A percentile compares a stretch with the other conserved stretches of the same genome.
Conservation (phyloP, 2,329 filamentous ascomycete genomes). For the Lojkania enalia region DNA sequence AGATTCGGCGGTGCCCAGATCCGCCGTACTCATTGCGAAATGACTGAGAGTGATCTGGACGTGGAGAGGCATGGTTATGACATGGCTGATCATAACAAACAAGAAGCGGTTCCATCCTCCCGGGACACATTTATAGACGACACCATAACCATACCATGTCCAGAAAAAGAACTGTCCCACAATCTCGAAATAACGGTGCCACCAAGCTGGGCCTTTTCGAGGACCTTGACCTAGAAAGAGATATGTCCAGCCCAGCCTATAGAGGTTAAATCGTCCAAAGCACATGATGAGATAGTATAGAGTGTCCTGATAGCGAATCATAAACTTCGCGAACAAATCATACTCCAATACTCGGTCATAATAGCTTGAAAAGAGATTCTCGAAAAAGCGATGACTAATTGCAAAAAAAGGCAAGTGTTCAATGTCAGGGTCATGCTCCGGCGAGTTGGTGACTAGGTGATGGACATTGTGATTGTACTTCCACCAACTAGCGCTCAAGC, state of each 20-base stretch:
- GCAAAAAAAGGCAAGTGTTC: constrained; percentile 73
- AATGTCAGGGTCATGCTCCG: constrained; percentile 95
- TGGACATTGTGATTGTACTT: constrained; percentile 96
- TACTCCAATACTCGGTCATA: constrained; percentile 68
- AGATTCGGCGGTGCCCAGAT: constrained; percentile 66
- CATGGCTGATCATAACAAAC: constrained; percentile 67
- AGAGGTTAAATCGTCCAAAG: constrained; percentile 73
- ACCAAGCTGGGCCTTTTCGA: constrained; percentile 65
- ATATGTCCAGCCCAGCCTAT: constrained; percentile 68
- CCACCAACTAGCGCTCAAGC: constrained; percentile 94
- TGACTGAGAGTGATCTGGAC: constrained; percentile 73
- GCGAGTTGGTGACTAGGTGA: constrained; percentile 92
- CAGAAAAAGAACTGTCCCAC: constrained; percentile 66
- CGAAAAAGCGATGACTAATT: constrained; percentile 67
- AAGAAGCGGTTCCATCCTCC: constrained; percentile 60
- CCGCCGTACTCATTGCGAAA: constrained; percentile 71
- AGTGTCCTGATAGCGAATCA: constrained; percentile 65
- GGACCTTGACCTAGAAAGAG: constrained; percentile 60
- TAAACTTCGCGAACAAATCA: constrained; percentile 62
- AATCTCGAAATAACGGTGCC: constrained; percentile 70
- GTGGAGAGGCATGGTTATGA: constrained; percentile 69
- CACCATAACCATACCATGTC: constrained; percentile 69
- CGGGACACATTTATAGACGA: constrained; percentile 64
- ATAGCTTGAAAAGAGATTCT: constrained; percentile 65
- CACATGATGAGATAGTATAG: constrained; percentile 71